Conservation (phyloP, 1,284 basidiomycete species). For the Ustilago trichophora region DNA sequence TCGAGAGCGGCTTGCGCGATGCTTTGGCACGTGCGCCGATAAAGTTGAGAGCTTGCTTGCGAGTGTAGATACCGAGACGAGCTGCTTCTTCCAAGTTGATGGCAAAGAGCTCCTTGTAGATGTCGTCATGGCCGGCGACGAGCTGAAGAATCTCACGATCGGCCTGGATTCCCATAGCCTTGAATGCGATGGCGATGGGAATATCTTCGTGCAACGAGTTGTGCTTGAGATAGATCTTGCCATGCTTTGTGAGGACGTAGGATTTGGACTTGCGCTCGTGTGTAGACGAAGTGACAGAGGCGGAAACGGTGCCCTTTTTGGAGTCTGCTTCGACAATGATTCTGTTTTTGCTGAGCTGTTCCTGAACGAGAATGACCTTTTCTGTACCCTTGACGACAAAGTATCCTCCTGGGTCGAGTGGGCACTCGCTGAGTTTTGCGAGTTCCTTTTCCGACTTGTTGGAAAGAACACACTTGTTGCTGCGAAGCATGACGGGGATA, state of each 20-base stretch:
- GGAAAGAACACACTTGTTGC: slow-evolving; percentile 84
- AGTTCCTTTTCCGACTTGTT: slow-evolving; percentile 81
- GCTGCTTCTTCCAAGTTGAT: slow-evolving; percentile 91
- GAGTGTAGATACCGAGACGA: slow-evolving; percentile 77
- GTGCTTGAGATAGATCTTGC: slow-evolving; percentile 89
- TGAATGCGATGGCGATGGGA: slow-evolving; percentile 93
- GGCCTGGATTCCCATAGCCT: slow-evolving; percentile 86
- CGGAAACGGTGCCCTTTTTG: slow-evolving; percentile 90
- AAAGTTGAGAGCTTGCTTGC: slow-evolving; percentile 93
- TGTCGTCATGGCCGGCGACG: slow-evolving; percentile 90
- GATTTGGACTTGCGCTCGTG: slow-evolving; percentile 99
- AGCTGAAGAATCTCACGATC: slow-evolving; percentile 97
- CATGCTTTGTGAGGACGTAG: slow-evolving; percentile 93
- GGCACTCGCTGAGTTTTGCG: slow-evolving; percentile 94
- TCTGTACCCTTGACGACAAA: slow-evolving; percentile 99
- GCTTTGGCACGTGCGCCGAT: slow-evolving; percentile 92
- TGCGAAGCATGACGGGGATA: slow-evolving; percentile 95
- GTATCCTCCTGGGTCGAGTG: slow-evolving; percentile 97
- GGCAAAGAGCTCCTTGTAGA: slow-evolving; percentile 87
- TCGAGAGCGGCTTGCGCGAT: slow-evolving; percentile 75
- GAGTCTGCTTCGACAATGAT: slow-evolving; percentile 88
- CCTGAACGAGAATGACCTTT: slow-evolving; percentile 99
- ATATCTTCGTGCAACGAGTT: slow-evolving; percentile 98
- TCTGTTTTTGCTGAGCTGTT: slow-evolving; percentile 98
- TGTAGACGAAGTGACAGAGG: slow-evolving; percentile 92